A percentile compares a stretch with the other conserved stretches of the same genome.
These are phyloP conservation scores for Trichoderma erinaceum DNA, from an alignment of 495 filamentous ascomycete genomes.

Conservation along the genomic window DNA sequence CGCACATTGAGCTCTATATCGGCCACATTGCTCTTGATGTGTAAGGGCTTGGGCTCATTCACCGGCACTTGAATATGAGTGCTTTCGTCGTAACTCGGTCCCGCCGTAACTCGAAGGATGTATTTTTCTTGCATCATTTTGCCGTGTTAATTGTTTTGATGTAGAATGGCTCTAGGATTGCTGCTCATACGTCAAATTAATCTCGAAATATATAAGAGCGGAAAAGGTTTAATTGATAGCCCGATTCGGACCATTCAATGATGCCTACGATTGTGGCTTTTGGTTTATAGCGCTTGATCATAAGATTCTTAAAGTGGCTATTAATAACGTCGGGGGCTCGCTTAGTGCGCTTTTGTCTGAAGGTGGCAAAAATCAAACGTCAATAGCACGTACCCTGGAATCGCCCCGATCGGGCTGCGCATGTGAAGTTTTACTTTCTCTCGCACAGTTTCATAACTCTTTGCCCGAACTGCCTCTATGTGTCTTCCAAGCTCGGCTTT, in stretches of 20 bases:
- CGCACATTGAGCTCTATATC: slow-evolving; percentile 61
- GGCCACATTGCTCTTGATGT: slow-evolving; percentile 54
- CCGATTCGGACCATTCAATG: slow-evolving; percentile 4
- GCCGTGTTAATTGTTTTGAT: neutral
- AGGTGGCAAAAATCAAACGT: neutral
- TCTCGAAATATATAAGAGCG: neutral
- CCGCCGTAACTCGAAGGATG: slow-evolving; percentile 66
- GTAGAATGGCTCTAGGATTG: neutral
- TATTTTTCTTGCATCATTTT: slow-evolving; percentile 55
- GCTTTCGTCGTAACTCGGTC: slow-evolving; percentile 59
- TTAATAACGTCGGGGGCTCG: neutral
- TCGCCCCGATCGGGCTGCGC: neutral
- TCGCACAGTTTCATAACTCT: neutral
- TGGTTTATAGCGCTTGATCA: neutral
- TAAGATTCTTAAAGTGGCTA: slow-evolving; percentile 9
- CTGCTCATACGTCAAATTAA: neutral
- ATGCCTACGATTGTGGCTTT: slow-evolving; percentile 7
- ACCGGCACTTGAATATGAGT: slow-evolving; percentile 65
- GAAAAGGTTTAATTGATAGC: neutral
- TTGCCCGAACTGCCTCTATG: neutral
- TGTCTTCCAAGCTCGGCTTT: neutral
- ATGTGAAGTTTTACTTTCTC: neutral
- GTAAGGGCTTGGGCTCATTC: slow-evolving; percentile 53
- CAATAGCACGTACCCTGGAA: neutral
- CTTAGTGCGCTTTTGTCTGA: neutral